Percentiles rank a stretch among this genome's conserved stretches.
These are phyloP conservation scores for Ascochyta clinopodiicola DNA, from an alignment of 2,329 filamentous ascomycete species.

Conservation along the genomic window DNA sequence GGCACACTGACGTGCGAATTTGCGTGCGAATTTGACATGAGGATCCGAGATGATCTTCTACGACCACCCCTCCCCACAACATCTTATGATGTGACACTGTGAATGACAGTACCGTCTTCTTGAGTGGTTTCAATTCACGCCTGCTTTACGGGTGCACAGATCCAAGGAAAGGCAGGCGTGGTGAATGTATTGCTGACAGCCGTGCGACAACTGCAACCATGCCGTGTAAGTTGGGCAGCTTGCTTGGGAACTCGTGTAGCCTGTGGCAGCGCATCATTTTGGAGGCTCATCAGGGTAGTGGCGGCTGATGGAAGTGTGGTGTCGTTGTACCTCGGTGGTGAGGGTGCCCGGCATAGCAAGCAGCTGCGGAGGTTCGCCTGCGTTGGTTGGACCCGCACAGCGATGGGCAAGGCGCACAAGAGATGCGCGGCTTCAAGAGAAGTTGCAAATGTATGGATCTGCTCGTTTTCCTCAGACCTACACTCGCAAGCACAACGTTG, in stretches of 20 bases:
- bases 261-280: neutral
- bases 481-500: too few species aligned
- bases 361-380: neutral
- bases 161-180: constrained; percentile 1
- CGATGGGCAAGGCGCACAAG: neutral
- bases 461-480: too few species aligned
- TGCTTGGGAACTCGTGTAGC: neutral
- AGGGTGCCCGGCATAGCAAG: neutral
- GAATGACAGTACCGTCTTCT: constrained; percentile 10
- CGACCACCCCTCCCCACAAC: neutral
- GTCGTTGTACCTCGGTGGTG: constrained; percentile 11
- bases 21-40: neutral
- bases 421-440: too few species aligned
- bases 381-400: neutral
- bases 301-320: constrained; percentile 3
- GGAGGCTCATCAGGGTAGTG: neutral
- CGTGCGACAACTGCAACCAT: neutral
- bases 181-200: neutral
- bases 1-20: constrained; percentile 11
- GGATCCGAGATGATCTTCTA: neutral
- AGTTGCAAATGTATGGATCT: neutral
- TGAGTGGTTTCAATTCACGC: constrained; percentile 12
- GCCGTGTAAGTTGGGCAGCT: neutral
- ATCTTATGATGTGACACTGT: neutral
- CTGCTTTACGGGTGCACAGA: constrained; percentile 2